These are phyloP conservation scores for Coleophoma eucalyptorum DNA, from an alignment of 2,329 filamentous ascomycete species.

Conservation along the genomic window DNA sequence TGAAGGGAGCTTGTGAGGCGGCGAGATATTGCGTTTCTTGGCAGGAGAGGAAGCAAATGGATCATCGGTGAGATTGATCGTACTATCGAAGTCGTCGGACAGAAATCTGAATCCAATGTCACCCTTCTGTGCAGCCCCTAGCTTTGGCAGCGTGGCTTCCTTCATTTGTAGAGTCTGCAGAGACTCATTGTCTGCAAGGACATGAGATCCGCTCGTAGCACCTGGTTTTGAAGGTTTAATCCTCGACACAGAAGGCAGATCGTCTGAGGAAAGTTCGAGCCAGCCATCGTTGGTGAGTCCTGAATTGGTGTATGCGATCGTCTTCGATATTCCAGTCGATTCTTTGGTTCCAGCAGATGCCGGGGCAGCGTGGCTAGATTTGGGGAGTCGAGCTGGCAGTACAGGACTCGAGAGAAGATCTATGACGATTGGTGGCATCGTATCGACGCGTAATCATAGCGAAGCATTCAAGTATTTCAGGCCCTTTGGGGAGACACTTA, in stretches of 20 bases:
- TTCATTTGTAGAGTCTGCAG: not conserved
- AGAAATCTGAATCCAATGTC: slow-evolving; percentile 26
- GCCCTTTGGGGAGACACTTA: too few relatives aligned
- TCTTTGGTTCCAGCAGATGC: too few relatives aligned
- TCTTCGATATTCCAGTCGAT: not conserved
- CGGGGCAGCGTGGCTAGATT: not conserved
- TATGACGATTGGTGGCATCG: slow-evolving; percentile 32
- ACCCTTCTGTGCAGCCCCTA: not conserved
- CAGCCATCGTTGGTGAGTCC: not conserved
- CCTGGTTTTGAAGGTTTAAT: not conserved
- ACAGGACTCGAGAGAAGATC: slow-evolving; percentile 14
- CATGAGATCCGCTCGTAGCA: too few relatives aligned
- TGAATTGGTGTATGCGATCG: not conserved
- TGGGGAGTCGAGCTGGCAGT: not conserved
- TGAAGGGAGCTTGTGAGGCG: slow-evolving; percentile 7
- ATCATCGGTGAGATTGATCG: slow-evolving; percentile 32
- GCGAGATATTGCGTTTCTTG: slow-evolving; percentile 27
- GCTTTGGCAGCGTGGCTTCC: slow-evolving; percentile 4
- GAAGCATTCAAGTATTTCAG: too few relatives aligned
- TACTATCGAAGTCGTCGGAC: slow-evolving; percentile 39
- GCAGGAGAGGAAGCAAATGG: slow-evolving; percentile 17
- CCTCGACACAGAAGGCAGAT: not conserved
- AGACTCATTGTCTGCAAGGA: not conserved
- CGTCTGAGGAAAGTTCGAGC: not conserved
- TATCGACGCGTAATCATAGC: too few relatives aligned